These are phyloP conservation scores for Saccharomycopsis amapae DNA, from an alignment of 805 yeast genomes.

Conservation along the genomic window DNA sequence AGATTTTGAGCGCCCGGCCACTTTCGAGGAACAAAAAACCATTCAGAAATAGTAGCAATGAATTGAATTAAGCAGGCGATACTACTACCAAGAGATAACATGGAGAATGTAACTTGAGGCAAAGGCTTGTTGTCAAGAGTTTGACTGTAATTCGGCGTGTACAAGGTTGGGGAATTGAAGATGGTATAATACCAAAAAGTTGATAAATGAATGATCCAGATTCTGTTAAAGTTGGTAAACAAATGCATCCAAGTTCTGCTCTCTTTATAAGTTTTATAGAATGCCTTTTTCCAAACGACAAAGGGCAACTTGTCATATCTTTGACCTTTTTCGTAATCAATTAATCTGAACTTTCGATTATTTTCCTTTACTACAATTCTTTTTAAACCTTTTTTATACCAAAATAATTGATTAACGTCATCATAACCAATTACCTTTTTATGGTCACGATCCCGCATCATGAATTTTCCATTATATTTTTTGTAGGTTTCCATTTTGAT, in stretches of 20 bases:
- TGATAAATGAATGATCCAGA: conserved; percentile 90
- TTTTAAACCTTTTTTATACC: conserved; percentile 98
- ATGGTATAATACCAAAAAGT: conserved; percentile 93
- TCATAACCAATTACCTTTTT: conserved; percentile 84
- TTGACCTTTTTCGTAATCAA: conserved; percentile 83
- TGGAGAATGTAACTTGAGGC: conserved; percentile 86
- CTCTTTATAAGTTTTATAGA: conserved; percentile 93
- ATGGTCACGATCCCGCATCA: conserved; percentile 82
- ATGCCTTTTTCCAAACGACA: conserved; percentile 83
- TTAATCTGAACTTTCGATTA: conserved; percentile 50
- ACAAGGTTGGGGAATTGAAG: conserved; percentile 84
- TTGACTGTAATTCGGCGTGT: conserved; percentile 82
- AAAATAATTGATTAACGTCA: conserved; percentile 96
- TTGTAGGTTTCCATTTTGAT: conserved; percentile 78
- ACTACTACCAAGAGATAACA: conserved; percentile 87
- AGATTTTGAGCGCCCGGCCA: conserved; percentile 99
- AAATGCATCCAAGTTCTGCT: conserved; percentile 96
- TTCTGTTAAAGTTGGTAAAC: conserved; percentile 92
- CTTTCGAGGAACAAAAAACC: conserved; percentile 91
- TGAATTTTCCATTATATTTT: conserved; percentile 71
- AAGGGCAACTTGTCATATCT: conserved; percentile 86
- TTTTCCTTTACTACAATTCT: conserved; percentile 88
- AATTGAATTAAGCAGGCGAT: conserved; percentile 78
- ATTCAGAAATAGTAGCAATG: conserved; percentile 82
- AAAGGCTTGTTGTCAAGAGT: conserved; percentile 75